Evolutionary conservation across 306 rosid species (phyloP).

Genomic region (Betula pendula): DNA sequence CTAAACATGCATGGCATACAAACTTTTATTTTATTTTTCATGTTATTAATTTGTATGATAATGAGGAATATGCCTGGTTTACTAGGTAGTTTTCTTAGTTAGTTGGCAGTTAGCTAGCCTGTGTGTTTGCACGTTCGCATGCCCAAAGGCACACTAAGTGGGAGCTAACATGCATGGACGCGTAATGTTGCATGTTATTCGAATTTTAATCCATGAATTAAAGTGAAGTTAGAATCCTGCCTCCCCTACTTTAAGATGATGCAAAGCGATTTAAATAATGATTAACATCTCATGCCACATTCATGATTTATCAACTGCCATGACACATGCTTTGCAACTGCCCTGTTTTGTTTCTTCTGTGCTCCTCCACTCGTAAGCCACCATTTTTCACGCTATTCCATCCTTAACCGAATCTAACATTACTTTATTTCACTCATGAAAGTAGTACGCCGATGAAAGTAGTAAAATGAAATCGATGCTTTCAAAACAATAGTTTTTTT

Average conservation of each 20-base stretch:
- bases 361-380: not conserved
- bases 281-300: not conserved
- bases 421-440: not conserved
- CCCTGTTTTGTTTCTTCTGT: conserved; percentile 23
- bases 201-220: conserved; percentile 23
- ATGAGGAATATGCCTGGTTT: conserved; percentile 35
- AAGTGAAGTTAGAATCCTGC: conserved; percentile 34
- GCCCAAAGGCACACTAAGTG: conserved; percentile 42
- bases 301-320: conserved; percentile 1
- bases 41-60: conserved; percentile 6
- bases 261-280: conserved; percentile 12
- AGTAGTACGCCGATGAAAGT: not conserved
- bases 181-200: conserved; percentile 29
- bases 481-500: not conserved
- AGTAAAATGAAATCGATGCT: not conserved
- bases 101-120: conserved; percentile 42
- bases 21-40: not conserved
- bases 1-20: not conserved
- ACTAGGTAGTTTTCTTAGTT: conserved; percentile 48
- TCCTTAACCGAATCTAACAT: not conserved
- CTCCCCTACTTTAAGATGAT: conserved; percentile 55
- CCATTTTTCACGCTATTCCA: not conserved
- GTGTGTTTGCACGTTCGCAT: conserved; percentile 12
- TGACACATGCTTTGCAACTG: conserved; percentile 10
- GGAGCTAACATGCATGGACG: conserved; percentile 70